phyloP scores from a whole-genome alignment of 306 rosid species.

The Cajanus cajan region DNA sequence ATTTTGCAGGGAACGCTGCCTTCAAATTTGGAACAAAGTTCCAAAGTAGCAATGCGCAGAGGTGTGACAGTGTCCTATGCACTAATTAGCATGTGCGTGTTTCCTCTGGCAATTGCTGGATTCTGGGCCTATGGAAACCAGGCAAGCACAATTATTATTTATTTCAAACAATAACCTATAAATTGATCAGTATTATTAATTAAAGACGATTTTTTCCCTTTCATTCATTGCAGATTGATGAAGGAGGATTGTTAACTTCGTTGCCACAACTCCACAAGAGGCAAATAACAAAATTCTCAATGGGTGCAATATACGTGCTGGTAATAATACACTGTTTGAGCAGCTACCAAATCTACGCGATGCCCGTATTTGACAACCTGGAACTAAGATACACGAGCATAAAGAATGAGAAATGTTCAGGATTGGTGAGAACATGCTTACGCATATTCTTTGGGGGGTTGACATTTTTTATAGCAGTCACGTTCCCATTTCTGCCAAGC shows the following conservation, averaged over 20 bases:
- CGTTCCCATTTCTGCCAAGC: conserved; percentile 61
- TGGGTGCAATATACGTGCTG: conserved; percentile 43
- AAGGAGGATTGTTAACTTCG: conserved; percentile 46
- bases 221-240: conserved; percentile 40
- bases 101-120: conserved; percentile 63
- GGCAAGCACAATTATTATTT: conserved; percentile 27
- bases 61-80: conserved; percentile 53
- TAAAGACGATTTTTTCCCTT: too few species aligned
- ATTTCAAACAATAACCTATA: not conserved
- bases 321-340: conserved; percentile 43
- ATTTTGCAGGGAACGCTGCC: conserved; percentile 69
- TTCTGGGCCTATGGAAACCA: conserved; percentile 71
- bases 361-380: conserved; percentile 63
- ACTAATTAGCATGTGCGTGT: conserved; percentile 46
- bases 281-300: conserved; percentile 39
- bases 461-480: conserved; percentile 45
- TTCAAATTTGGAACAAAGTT: conserved; percentile 36
- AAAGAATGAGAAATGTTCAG: conserved; percentile 46
- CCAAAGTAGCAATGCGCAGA: conserved; percentile 47
- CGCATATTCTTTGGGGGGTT: conserved; percentile 60
- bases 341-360: conserved; percentile 62
- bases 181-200: not conserved
- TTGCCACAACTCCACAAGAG: conserved; percentile 37
- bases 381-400: conserved; percentile 42
- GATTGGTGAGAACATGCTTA: conserved; percentile 29